Evolutionary conservation across 2,329 filamentous ascomycete genomes (phyloP), one percentile per base, ranked within the genome.

Genomic region (Pseudocercospora macadamiae): DNA sequence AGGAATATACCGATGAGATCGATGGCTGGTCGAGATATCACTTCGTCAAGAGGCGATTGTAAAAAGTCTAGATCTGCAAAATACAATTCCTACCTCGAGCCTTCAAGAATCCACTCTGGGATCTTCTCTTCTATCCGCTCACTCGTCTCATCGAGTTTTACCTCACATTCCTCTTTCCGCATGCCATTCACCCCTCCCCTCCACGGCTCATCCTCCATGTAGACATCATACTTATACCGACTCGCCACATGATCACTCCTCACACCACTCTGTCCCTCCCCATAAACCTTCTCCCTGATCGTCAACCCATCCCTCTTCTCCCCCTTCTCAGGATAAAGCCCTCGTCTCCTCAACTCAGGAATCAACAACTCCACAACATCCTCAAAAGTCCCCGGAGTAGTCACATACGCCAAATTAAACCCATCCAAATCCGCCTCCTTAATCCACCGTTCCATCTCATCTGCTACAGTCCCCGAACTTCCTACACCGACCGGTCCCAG

Each of bases 191-290:
- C 8, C 10, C 6, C 10, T 2, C n/a, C 42, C 10, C 3, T 7
- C 19, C 42, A 47, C 1, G 42, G 12, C 12, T 28, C 23, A 4
- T 85, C 82, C 64, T 87, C 83, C 56, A 80, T 71, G 64, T 87
- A 88, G 1, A 85, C 80, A 64, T 83, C 78, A 64, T 88, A 89
- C 73, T 84, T 86, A 68, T 87, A 89, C 62, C 66, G 71, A 51
- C 79, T 83, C 1, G 85, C 86, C 0, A 76, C 67, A 70, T 89
- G 86, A 70, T 89, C 86, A 62, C 75, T 75, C 34, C 85, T 76
- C 59, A 89, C 67, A 12, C 78, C 75, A 4, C 72, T 78, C 69
- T 88, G 85, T 0, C 86, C 86, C 60, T 76, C 77, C 0, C 85
- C 85, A 69, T 87, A 88, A 0, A 88, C 74, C 72, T 83, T 87